Conservation (phyloP, 2,329 filamentous ascomycete species). For the Colletotrichum musae region DNA sequence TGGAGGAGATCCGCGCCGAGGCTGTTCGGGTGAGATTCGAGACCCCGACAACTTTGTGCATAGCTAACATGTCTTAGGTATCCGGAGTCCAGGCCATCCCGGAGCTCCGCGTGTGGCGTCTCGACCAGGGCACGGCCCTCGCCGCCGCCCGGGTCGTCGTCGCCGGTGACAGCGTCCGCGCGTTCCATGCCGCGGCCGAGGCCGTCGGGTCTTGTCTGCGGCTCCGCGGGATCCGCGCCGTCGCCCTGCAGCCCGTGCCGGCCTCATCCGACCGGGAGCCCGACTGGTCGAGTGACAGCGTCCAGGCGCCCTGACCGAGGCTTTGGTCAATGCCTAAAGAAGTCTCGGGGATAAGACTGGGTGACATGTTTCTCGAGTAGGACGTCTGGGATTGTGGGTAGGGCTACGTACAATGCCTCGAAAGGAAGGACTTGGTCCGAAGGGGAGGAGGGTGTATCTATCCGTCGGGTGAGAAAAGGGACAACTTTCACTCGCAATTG, state of each 20-base stretch:
- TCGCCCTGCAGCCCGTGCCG: slow-evolving; percentile 78
- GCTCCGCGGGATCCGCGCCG: slow-evolving; percentile 80
- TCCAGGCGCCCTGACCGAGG: background rate
- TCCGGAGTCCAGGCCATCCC: slow-evolving; percentile 77
- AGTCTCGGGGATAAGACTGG: no score
- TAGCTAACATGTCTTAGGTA: slow-evolving; percentile 61
- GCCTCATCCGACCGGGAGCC: background rate
- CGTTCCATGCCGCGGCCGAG: slow-evolving; percentile 73
- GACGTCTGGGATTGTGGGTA: no score
- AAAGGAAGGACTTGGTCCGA: no score
- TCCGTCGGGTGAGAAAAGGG: no score
- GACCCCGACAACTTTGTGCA: background rate
- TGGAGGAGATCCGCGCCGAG: slow-evolving; percentile 77
- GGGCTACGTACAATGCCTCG: no score
- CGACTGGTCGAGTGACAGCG: background rate
- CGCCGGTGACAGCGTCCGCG: slow-evolving; percentile 66
- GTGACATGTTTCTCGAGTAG: no score
- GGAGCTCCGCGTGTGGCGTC: slow-evolving; percentile 81
- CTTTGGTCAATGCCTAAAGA: background rate
- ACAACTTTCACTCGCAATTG: no score
- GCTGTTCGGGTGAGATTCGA: slow-evolving; percentile 69
- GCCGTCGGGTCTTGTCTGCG: slow-evolving; percentile 79
- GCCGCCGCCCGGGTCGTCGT: slow-evolving; percentile 80
- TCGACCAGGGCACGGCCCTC: slow-evolving; percentile 78
- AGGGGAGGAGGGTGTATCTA: no score